Conservation (phyloP, 306 rosid genomes). For the Neltuma alba region DNA sequence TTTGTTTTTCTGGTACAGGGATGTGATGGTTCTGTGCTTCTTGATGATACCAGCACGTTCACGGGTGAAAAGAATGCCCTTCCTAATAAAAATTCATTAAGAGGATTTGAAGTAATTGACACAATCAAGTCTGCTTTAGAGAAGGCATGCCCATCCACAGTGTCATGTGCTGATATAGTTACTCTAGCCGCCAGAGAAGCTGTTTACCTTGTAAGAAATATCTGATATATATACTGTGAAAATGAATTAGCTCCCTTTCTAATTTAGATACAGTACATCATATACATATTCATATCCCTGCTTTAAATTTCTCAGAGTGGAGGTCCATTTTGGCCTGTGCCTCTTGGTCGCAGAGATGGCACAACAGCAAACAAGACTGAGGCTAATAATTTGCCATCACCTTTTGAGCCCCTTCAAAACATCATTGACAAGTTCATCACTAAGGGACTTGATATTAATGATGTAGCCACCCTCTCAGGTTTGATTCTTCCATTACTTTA, state of each 20-base stretch:
- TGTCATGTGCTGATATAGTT: slow-evolving; percentile 83
- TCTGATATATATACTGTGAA: neutral
- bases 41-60: slow-evolving; percentile 71
- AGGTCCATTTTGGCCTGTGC: slow-evolving; percentile 74
- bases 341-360: slow-evolving; percentile 84
- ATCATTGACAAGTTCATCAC: slow-evolving; percentile 68
- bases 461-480: slow-evolving; percentile 87
- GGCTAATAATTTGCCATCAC: slow-evolving; percentile 75
- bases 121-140: slow-evolving; percentile 70
- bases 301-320: slow-evolving; percentile 47
- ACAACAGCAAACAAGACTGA: slow-evolving; percentile 65
- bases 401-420: slow-evolving; percentile 69
- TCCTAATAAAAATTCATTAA: slow-evolving; percentile 64
- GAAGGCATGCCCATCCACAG: slow-evolving; percentile 79
- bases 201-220: slow-evolving; percentile 65
- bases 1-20: slow-evolving; percentile 48
- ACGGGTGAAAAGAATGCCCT: slow-evolving; percentile 82
- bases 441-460: slow-evolving; percentile 72
- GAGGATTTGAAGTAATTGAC: slow-evolving; percentile 91
- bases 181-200: slow-evolving; percentile 86
- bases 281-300: neutral
- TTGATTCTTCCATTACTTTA: slow-evolving; percentile 15
- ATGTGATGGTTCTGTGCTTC: slow-evolving; percentile 80
- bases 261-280: neutral
- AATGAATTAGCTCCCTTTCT: neutral